phyloP scores from a whole-genome alignment of 2,329 filamentous ascomycete genomes.

The Madurella fahalii region DNA sequence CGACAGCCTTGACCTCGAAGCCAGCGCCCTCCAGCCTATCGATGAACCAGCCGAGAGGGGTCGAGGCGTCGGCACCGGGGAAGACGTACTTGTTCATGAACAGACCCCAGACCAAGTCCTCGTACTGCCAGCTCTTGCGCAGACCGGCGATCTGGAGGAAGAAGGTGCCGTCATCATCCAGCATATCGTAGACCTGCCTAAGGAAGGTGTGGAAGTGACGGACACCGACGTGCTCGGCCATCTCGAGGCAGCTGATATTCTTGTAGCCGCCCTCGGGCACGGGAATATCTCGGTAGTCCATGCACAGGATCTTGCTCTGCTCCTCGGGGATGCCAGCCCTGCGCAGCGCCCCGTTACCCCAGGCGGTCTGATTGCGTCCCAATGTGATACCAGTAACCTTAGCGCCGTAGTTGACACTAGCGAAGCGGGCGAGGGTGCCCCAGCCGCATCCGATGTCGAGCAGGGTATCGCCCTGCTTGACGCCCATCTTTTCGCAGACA shows the following conservation, averaged over 20 bases:
- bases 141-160: slow-evolving; percentile 95
- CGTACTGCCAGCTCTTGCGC: slow-evolving; percentile 93
- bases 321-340: slow-evolving; percentile 76
- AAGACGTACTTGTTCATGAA: slow-evolving; percentile 99
- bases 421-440: slow-evolving; percentile 93
- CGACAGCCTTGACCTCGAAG: slow-evolving; percentile 85
- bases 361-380: slow-evolving; percentile 92
- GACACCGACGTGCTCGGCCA: slow-evolving; percentile 98
- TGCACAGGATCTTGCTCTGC: slow-evolving; percentile 89
- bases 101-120: slow-evolving; percentile 95
- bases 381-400: slow-evolving; percentile 84
- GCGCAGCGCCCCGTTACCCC: slow-evolving; percentile 88
- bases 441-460: slow-evolving; percentile 97
- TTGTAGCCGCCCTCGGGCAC: slow-evolving; percentile 74
- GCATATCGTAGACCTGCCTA: slow-evolving; percentile 87
- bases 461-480: slow-evolving; percentile 75
- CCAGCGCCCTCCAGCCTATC: slow-evolving; percentile 80
- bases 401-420: slow-evolving; percentile 85
- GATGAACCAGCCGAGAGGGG: slow-evolving; percentile 83
- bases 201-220: slow-evolving; percentile 79
- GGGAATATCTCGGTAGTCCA: slow-evolving; percentile 95
- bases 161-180: slow-evolving; percentile 93
- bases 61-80: slow-evolving; percentile 92
- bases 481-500: slow-evolving; percentile 91
- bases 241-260: slow-evolving; percentile 96